phyloP scores from a whole-genome alignment of 2,329 filamentous ascomycete species.

The Colletotrichum lindemuthianum region DNA sequence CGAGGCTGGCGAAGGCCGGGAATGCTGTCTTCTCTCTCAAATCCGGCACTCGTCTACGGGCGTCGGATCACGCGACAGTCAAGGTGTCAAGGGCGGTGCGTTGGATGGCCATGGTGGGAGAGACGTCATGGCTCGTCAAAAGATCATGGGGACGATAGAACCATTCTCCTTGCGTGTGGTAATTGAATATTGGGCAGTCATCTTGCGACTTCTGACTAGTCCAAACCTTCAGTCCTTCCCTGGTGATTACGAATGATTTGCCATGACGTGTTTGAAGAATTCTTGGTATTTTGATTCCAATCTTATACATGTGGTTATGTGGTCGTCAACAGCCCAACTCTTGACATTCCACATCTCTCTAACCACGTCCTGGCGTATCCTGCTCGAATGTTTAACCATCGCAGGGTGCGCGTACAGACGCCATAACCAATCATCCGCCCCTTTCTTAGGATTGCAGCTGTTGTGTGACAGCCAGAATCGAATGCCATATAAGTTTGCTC shows the following conservation, averaged over 20 bases:
- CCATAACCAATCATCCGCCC: background rate
- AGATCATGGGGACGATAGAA: conserved; percentile 27
- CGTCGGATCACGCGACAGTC: conserved; percentile 57
- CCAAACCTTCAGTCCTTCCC: background rate
- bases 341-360: too few species aligned
- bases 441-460: conserved; percentile 11
- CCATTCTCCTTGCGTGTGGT: conserved; percentile 13
- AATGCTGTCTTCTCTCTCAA: conserved; percentile 76
- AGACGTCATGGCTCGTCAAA: conserved; percentile 64
- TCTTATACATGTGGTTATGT: background rate
- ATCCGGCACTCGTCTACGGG: conserved; percentile 41
- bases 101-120: conserved; percentile 64
- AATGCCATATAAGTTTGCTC: conserved; percentile 13
- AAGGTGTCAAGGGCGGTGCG: conserved; percentile 44
- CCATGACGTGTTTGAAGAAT: background rate
- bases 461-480: conserved; percentile 11
- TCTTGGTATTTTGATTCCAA: background rate
- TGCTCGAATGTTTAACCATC: too few species aligned
- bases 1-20: conserved; percentile 36
- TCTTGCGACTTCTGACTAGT: background rate
- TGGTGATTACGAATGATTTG: background rate
- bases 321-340: too few species aligned
- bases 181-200: conserved; percentile 18
- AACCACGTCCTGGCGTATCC: too few species aligned
- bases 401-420: background rate